These are phyloP conservation scores for Gossypium longicalyx DNA, from an alignment of 345 rosid genomes.

Conservation along the genomic window DNA sequence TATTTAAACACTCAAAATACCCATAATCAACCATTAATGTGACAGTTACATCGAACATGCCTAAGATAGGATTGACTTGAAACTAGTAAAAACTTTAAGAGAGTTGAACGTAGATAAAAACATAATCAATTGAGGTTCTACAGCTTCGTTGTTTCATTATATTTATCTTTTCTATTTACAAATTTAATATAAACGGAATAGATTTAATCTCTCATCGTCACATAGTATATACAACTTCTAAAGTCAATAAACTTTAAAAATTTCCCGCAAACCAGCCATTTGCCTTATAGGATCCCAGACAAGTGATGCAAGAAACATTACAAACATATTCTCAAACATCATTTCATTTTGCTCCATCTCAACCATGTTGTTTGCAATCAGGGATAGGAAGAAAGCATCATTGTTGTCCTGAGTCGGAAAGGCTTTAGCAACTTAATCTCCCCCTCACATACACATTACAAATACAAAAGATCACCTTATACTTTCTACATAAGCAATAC, in stretches of 20 bases:
- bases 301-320: constrained; percentile 1
- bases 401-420: neutral
- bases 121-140: neutral
- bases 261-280: neutral
- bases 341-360: neutral
- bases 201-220: neutral
- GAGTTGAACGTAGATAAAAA: constrained; percentile 2
- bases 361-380: neutral
- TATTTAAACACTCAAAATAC: neutral
- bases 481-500: neutral
- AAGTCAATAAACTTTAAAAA: neutral
- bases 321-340: neutral
- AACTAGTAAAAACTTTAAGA: neutral
- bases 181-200: neutral
- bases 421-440: neutral
- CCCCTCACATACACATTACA: neutral
- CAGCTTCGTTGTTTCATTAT: neutral
- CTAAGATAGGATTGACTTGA: neutral
- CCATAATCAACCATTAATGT: neutral
- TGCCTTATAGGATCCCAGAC: neutral
- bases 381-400: neutral
- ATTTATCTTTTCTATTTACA: neutral
- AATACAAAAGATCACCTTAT: neutral
- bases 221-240: neutral
- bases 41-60: neutral